Percentiles rank a stretch among this genome's conserved stretches.
phyloP scores from a whole-genome alignment of 371 early-diverging fungal species.

The Coemansia sp. region DNA sequence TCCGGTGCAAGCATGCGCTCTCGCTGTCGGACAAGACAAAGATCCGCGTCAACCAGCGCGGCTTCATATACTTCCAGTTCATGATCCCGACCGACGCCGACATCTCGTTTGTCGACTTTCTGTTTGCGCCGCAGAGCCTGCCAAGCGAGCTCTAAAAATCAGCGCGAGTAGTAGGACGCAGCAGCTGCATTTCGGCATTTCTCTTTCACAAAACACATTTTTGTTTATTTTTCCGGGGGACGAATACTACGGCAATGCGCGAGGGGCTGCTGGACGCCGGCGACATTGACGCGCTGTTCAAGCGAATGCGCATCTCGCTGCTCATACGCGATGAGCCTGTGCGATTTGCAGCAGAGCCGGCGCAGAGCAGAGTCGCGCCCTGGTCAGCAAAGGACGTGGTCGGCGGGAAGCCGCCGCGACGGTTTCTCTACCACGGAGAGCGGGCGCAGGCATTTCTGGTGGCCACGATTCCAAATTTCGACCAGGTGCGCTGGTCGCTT shows the following conservation, averaged over 20 bases:
- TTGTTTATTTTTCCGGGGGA: not conserved
- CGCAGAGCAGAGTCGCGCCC: not conserved
- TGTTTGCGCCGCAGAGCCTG: constrained; percentile 44
- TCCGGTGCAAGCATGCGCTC: constrained; percentile 51
- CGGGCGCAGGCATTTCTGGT: constrained; percentile 22
- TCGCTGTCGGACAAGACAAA: constrained; percentile 54
- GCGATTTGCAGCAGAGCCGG: not conserved
- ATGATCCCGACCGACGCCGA: constrained; percentile 49
- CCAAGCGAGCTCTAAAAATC: constrained; percentile 17
- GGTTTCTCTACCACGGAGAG: constrained; percentile 34
- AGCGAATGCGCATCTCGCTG: constrained; percentile 26
- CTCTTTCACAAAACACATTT: not conserved
- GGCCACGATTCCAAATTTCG: constrained; percentile 31
- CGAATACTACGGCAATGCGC: not conserved
- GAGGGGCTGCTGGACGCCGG: not conserved
- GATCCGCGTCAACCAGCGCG: constrained; percentile 53
- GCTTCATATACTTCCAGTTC: constrained; percentile 55
- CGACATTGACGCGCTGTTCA: constrained; percentile 18
- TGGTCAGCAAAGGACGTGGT: constrained; percentile 28
- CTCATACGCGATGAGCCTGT: constrained; percentile 24
- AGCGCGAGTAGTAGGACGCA: not conserved
- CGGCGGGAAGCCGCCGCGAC: constrained; percentile 12
- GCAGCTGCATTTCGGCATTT: too few species aligned
- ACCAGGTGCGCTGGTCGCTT: constrained; percentile 31
- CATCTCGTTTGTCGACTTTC: constrained; percentile 50